Conservation (phyloP, 495 filamentous ascomycete species). For the Penicillium canariense region DNA sequence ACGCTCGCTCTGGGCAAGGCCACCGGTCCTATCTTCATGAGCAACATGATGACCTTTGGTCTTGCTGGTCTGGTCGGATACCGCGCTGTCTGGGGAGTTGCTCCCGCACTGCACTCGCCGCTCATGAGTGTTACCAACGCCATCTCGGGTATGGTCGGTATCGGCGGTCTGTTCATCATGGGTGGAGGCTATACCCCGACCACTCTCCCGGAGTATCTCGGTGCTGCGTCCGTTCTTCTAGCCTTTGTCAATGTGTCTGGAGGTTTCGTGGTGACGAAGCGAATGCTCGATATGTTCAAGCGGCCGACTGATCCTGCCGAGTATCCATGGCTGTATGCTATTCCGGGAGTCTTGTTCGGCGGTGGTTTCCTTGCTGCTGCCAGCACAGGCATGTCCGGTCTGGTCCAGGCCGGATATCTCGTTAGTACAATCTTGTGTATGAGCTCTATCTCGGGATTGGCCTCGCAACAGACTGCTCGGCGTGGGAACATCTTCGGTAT, state of each 20-base stretch:
- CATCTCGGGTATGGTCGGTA: constrained; percentile 80
- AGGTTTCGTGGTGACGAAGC: constrained; percentile 80
- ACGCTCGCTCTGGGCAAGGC: constrained; percentile 71
- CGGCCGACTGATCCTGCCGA: constrained; percentile 77
- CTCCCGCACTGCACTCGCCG: constrained; percentile 73
- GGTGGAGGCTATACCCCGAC: constrained; percentile 70
- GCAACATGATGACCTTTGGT: constrained; percentile 75
- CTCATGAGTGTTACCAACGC: constrained; percentile 87
- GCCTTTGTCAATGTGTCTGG: constrained; percentile 81
- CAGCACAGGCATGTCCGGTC: constrained; percentile 70
- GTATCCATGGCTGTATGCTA: constrained; percentile 77
- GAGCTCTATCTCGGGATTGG: constrained; percentile 65
- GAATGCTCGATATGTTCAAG: constrained; percentile 92
- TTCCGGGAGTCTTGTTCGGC: constrained; percentile 70
- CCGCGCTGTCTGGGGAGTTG: constrained; percentile 76
- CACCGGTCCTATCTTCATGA: constrained; percentile 76
- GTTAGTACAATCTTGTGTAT: constrained; percentile 78
- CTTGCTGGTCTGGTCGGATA: constrained; percentile 78
- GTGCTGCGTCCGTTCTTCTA: constrained; percentile 72
- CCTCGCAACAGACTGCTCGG: constrained; percentile 72
- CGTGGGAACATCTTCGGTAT: constrained; percentile 80
- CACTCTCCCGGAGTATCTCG: constrained; percentile 71
- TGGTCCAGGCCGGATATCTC: constrained; percentile 78
- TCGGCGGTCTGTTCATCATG: constrained; percentile 80
- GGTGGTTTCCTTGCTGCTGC: constrained; percentile 75